Evolutionary conservation across 805 yeast genomes (phyloP), one percentile per base, ranked within the genome.

Genomic region (Scheffersomyces ergatensis): DNA sequence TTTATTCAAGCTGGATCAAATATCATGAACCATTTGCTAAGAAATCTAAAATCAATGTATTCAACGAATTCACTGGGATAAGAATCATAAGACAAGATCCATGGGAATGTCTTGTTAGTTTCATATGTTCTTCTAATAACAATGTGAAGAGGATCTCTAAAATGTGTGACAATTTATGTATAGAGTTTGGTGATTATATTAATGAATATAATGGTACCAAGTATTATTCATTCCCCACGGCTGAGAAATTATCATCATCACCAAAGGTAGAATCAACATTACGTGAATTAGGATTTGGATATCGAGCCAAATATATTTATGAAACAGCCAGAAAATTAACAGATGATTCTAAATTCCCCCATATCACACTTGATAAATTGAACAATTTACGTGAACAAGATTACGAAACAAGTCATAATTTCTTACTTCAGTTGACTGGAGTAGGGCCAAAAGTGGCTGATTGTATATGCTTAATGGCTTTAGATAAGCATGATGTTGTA

Each of bases 381-480:
- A 54, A 65, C 21, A 55, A 55, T 0, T 65, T 83, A 45, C 64
- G 89, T 8, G 47, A 59, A 1, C 55, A 64, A 30, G 57, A 72
- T 2, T 80, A 81, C 47, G 70, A 65, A 34, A 74, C 69, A 5
- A 82, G 83, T 2, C 85, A 81, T 45, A 67, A 71, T 5, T 79
- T 74, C 36, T 63, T 93, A 32, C 67, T 84, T 47, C 71, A 76
- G 45, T 83, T 85, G 50, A 70, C 77, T 3, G 99, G 99, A 0
- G 97, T 93, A 0, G 99, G 99, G 0, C 98, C 98, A 0, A 93
- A 93, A 63, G 98, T 93, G 1, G 97, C 99, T 0, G 99, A 93
- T 53, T 93, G 99, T 60, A 93, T 93, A 13, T 83, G 95, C 48
- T 68, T 93, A 34, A 92, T 93, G 97, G 82, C 93, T 2, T 69